Evolutionary conservation across 441 rosid species (phyloP).

Genomic region (Cnidoscolus chayamansa): DNA sequence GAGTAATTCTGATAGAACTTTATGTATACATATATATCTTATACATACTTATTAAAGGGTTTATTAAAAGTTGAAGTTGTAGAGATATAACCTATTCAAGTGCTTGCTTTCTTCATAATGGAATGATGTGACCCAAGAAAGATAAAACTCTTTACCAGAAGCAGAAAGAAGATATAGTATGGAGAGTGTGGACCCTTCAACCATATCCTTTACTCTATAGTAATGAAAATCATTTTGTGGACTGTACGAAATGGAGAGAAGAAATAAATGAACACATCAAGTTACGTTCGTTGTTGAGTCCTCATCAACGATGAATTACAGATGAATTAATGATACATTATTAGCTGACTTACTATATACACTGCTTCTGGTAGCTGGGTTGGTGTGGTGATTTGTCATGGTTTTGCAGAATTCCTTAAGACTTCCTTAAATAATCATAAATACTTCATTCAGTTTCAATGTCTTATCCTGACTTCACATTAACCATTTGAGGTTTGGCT

Average conservation of each 20-base stretch:
- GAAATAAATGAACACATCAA: background rate
- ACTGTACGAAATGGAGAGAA: background rate
- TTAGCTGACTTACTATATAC: background rate
- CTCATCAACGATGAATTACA: background rate
- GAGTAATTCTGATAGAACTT: background rate
- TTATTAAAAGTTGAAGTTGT: too few species aligned
- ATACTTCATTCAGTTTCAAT: background rate
- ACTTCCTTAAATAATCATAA: background rate
- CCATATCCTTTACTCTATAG: background rate
- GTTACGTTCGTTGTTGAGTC: background rate
- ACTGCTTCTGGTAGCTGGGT: slow-evolving; percentile 1
- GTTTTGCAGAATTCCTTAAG: background rate
- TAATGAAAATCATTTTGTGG: background rate
- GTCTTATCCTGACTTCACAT: too few species aligned
- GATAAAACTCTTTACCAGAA: background rate
- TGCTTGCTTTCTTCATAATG: slow-evolving; percentile 2
- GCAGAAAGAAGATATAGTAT: background rate
- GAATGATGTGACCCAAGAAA: slow-evolving; percentile 15
- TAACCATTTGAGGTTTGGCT: too few species aligned
- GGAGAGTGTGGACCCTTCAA: slow-evolving; percentile 17
- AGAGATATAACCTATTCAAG: too few species aligned
- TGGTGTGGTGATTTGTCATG: slow-evolving; percentile 1
- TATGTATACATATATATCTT: background rate
- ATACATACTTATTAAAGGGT: too few species aligned
- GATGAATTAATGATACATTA: background rate